Percentiles rank a stretch among this genome's conserved stretches.
Evolutionary conservation across 805 yeast species (phyloP).

Genomic region (Metschnikowia chrysomelidarum): DNA sequence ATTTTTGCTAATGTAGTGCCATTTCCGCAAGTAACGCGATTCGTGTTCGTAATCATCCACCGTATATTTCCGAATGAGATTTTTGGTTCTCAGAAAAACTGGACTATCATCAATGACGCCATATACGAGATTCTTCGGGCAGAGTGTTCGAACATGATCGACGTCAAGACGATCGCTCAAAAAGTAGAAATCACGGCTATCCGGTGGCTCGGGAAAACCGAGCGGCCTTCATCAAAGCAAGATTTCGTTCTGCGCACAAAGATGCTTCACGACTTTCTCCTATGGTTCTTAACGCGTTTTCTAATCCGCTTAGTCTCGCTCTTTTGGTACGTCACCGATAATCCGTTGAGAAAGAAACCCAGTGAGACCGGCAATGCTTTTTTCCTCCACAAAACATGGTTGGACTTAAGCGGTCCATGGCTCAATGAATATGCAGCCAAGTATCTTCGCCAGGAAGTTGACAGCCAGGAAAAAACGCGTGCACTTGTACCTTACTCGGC

Average conservation of each 20-base stretch:
- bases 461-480: background rate
- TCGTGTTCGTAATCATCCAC: conserved; percentile 42
- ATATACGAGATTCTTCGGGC: conserved; percentile 5
- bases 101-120: conserved; percentile 6
- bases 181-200: conserved; percentile 45
- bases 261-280: conserved; percentile 42
- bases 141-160: conserved; percentile 32
- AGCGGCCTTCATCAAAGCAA: conserved; percentile 30
- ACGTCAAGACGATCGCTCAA: conserved; percentile 29
- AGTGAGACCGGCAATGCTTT: conserved; percentile 37
- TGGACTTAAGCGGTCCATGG: conserved; percentile 39
- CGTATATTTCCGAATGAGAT: conserved; percentile 49
- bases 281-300: conserved; percentile 56
- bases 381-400: conserved; percentile 64
- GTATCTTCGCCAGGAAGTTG: conserved; percentile 26
- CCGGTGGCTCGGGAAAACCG: conserved; percentile 50
- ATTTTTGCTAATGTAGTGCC: conserved; percentile 34
- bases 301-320: conserved; percentile 47
- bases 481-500: too few species aligned
- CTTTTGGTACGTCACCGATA: conserved; percentile 68
- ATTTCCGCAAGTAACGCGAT: conserved; percentile 36
- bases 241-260: conserved; percentile 40
- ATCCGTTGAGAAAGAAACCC: conserved; percentile 2
- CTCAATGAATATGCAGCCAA: conserved; percentile 39
- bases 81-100: conserved; percentile 53